Percentiles rank a stretch among this genome's conserved stretches.
phyloP scores from a whole-genome alignment of 371 early-diverging fungal genomes.

The Neoconidiobolus thromboides region DNA sequence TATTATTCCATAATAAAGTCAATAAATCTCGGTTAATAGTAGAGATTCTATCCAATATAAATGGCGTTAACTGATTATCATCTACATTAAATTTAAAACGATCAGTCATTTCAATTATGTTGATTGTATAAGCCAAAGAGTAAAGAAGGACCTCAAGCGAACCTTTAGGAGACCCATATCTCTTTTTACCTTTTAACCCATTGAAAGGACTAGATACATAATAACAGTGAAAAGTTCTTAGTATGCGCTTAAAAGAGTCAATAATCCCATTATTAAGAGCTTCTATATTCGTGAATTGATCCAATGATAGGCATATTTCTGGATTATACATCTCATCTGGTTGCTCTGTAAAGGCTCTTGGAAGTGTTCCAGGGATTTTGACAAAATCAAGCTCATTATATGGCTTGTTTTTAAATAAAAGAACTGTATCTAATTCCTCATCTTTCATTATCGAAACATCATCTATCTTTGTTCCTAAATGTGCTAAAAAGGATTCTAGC shows the following conservation, averaged over 20 bases:
- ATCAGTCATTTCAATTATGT: constrained; percentile 37
- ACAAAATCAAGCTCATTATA: too few species aligned
- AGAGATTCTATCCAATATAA: constrained; percentile 1
- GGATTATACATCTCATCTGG: too few species aligned
- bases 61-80: neutral
- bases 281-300: too few species aligned
- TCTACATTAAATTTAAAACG: constrained; percentile 20
- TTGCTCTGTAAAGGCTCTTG: too few species aligned
- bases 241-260: neutral
- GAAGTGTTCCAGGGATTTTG: too few species aligned
- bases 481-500: too few species aligned
- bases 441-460: too few species aligned
- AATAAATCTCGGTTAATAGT: neutral
- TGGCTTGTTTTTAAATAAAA: too few species aligned
- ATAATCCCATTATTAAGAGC: neutral
- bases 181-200: neutral
- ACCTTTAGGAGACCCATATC: neutral
- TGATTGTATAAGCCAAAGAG: constrained; percentile 44
- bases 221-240: neutral
- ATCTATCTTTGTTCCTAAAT: too few species aligned
- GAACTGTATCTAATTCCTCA: too few species aligned
- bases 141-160: constrained; percentile 38
- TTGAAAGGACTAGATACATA: too few species aligned
- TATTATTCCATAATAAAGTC: constrained; percentile 1
- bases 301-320: too few species aligned